These are phyloP conservation scores for Tolypocladium tundrense DNA, from an alignment of 2,329 filamentous ascomycete genomes.

Conservation along the genomic window DNA sequence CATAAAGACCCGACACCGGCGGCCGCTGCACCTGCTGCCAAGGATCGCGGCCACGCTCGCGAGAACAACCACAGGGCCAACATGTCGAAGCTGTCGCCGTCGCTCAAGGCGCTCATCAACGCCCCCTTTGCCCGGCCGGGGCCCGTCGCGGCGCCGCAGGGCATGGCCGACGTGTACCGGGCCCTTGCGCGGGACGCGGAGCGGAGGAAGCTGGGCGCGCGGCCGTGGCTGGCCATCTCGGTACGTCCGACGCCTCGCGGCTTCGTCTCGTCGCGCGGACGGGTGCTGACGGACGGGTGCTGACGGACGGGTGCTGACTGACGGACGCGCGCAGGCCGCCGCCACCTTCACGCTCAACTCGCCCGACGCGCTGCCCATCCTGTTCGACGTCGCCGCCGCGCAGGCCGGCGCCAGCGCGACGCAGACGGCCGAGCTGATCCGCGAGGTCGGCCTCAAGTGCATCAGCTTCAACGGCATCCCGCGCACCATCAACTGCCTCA, in stretches of 20 bases:
- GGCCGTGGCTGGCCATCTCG: conserved; percentile 58
- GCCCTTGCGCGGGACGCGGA: conserved; percentile 53
- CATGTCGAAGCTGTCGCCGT: conserved; percentile 65
- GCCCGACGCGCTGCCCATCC: conserved; percentile 57
- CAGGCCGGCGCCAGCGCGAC: conserved; percentile 17
- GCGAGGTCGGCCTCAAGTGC: conserved; percentile 66
- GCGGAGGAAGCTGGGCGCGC: conserved; percentile 48
- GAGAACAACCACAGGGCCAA: conserved; percentile 5
- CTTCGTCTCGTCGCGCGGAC: too few species aligned
- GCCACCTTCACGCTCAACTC: conserved; percentile 83
- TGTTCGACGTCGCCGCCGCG: conserved; percentile 42
- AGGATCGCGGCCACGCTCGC: background rate
- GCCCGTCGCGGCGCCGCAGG: conserved; percentile 51
- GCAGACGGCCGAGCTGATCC: conserved; percentile 58
- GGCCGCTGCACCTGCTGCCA: background rate
- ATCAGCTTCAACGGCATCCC: conserved; percentile 77
- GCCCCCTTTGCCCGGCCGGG: conserved; percentile 56
- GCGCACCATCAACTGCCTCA: conserved; percentile 73
- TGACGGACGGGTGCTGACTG: background rate
- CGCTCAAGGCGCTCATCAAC: conserved; percentile 66
- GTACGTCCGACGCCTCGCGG: conserved; percentile 24
- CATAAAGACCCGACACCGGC: background rate
- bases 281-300: background rate
- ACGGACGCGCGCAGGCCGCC: conserved; percentile 45
- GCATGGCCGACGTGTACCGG: conserved; percentile 54